These are phyloP conservation scores for Malbranchea cinnamomea DNA, from an alignment of 2,329 filamentous ascomycete species.

Conservation along the genomic window DNA sequence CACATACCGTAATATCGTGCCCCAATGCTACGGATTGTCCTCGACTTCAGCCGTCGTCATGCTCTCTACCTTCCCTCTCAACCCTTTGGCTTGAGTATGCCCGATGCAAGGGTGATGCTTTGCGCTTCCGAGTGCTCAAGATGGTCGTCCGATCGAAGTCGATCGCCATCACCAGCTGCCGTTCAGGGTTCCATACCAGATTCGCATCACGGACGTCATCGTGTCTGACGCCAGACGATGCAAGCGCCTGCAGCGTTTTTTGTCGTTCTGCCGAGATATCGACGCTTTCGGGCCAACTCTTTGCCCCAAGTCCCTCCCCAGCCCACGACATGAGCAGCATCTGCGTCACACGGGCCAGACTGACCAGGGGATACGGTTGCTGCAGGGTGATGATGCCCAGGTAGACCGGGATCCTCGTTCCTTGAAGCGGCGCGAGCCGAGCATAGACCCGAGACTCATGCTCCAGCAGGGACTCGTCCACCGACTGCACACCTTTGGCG, in stretches of 20 bases:
- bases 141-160: too few species aligned
- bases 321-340: slow-evolving; percentile 6
- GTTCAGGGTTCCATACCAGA: neutral
- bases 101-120: too few species aligned
- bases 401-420: slow-evolving; percentile 1
- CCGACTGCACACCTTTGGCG: slow-evolving; percentile 1
- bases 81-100: too few species aligned
- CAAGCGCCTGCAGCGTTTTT: neutral
- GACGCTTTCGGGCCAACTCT: neutral
- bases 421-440: neutral
- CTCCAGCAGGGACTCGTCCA: neutral
- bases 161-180: too few species aligned
- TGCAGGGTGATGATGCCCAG: slow-evolving; percentile 1
- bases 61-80: too few species aligned
- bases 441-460: slow-evolving; percentile 1
- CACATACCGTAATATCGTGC: too few species aligned
- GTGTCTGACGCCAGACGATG: neutral
- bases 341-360: neutral
- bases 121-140: too few species aligned
- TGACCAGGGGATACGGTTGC: neutral
- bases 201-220: neutral
- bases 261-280: neutral
- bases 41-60: too few species aligned
- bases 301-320: neutral
- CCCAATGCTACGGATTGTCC: too few species aligned